phyloP scores from a whole-genome alignment of 148 eudicot genomes.

The Amaranthus palmeri region DNA sequence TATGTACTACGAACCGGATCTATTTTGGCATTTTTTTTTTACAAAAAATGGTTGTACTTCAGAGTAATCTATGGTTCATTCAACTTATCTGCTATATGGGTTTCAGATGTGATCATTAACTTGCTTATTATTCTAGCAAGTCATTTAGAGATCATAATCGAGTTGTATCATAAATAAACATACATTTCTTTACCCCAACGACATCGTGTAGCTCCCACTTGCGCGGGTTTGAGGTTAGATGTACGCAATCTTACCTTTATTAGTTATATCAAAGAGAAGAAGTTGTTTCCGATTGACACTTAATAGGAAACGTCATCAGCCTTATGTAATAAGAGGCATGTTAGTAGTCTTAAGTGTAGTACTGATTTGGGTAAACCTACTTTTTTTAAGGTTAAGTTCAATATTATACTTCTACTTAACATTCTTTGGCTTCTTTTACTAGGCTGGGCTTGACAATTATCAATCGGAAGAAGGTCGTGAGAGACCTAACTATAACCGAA shows the following conservation, averaged over 20 bases:
- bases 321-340: not conserved
- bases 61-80: too few species aligned
- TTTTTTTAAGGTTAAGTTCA: not conserved
- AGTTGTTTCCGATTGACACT: too few species aligned
- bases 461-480: constrained; percentile 27
- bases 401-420: constrained; percentile 1
- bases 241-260: too few species aligned
- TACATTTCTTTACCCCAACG: too few species aligned
- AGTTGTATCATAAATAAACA: too few species aligned
- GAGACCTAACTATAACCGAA: constrained; percentile 25
- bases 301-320: not conserved
- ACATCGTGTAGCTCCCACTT: too few species aligned
- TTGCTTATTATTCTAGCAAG: not conserved
- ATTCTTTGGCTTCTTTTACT: constrained; percentile 18
- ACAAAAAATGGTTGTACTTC: too few species aligned
- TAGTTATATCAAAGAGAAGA: too few species aligned
- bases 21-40: too few species aligned
- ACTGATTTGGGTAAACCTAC: not conserved
- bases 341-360: constrained; percentile 6
- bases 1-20: too few species aligned
- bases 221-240: too few species aligned
- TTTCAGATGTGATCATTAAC: not conserved
- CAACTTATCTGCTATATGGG: too few species aligned
- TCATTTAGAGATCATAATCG: not conserved
- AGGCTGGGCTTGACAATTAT: constrained; percentile 36